phyloP scores from a whole-genome alignment of 2,329 filamentous ascomycete species.

The Beauveria medogensis region DNA sequence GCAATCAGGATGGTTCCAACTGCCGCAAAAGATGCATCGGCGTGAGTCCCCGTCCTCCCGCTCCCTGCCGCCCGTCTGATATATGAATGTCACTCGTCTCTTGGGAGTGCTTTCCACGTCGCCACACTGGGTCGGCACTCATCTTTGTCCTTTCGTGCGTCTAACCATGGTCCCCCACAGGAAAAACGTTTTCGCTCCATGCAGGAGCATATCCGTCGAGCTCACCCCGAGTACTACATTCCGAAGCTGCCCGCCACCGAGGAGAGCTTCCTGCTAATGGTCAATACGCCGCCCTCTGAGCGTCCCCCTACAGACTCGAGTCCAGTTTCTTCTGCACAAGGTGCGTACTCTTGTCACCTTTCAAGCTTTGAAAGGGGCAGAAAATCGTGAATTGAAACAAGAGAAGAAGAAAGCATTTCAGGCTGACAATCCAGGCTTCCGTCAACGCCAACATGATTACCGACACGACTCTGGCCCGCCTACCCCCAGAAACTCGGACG shows the following conservation, averaged over 20 bases:
- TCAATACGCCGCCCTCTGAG: slow-evolving; percentile 77
- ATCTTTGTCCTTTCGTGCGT: slow-evolving; percentile 13
- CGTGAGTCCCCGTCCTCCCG: slow-evolving; percentile 54
- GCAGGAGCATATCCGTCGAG: slow-evolving; percentile 97
- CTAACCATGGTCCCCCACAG: slow-evolving; percentile 26
- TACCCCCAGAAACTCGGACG: slow-evolving; percentile 62
- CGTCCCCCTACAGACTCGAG: slow-evolving; percentile 36
- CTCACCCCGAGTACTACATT: slow-evolving; percentile 95
- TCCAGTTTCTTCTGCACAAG: slow-evolving; percentile 24
- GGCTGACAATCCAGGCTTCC: slow-evolving; percentile 33
- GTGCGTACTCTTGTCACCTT: slow-evolving; percentile 18
- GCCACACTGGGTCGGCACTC: neutral
- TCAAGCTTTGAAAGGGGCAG: too few species aligned
- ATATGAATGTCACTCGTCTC: neutral
- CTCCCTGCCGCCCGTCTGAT: neutral
- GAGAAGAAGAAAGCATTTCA: neutral
- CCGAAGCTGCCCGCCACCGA: slow-evolving; percentile 95
- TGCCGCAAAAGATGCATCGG: slow-evolving; percentile 97
- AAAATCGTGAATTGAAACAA: neutral
- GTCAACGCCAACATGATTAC: slow-evolving; percentile 56
- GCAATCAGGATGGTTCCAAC: slow-evolving; percentile 91
- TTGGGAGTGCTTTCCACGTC: neutral
- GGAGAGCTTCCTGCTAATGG: slow-evolving; percentile 95
- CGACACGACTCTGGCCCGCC: slow-evolving; percentile 59
- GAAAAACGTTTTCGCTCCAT: slow-evolving; percentile 96